Evolutionary conservation across 1,284 basidiomycete genomes (phyloP).

Genomic region (Ceratobasidium sp.): DNA sequence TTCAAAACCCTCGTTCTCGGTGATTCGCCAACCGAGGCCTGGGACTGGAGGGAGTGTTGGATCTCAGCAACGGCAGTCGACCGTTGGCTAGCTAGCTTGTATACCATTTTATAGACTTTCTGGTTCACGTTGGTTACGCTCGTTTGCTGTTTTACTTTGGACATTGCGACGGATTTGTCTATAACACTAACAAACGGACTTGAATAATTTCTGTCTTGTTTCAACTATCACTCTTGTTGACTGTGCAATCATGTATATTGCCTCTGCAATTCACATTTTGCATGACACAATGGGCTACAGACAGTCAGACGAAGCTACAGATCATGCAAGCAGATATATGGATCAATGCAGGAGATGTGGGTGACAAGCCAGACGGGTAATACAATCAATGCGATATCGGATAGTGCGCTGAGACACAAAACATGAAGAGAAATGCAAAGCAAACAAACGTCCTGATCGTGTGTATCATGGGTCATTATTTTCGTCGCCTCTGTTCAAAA

Average conservation of each 20-base stretch:
- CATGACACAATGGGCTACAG: no score
- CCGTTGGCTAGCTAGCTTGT: background rate
- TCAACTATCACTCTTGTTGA: background rate
- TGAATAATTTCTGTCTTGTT: background rate
- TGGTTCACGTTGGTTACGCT: background rate
- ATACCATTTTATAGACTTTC: conserved; percentile 16
- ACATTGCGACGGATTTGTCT: conserved; percentile 21
- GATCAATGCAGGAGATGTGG: no score
- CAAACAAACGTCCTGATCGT: conserved; percentile 2
- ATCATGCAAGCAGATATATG: no score
- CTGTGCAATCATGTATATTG: no score
- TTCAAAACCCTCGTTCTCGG: conserved; percentile 22
- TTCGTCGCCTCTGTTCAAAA: background rate
- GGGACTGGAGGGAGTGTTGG: conserved; percentile 6
- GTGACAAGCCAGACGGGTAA: background rate
- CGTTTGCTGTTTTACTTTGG: background rate
- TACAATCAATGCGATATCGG: conserved; percentile 9
- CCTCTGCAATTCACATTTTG: no score
- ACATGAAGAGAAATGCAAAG: background rate
- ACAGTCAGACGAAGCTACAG: no score
- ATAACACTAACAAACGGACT: background rate
- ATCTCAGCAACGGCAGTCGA: conserved; percentile 9
- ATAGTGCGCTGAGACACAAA: background rate
- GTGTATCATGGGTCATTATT: background rate
- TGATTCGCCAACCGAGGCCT: conserved; percentile 29